Percentiles rank a stretch among this genome's conserved stretches.
phyloP scores from a whole-genome alignment of 768 basidiomycete species.

The Lactifluus subvellereus region DNA sequence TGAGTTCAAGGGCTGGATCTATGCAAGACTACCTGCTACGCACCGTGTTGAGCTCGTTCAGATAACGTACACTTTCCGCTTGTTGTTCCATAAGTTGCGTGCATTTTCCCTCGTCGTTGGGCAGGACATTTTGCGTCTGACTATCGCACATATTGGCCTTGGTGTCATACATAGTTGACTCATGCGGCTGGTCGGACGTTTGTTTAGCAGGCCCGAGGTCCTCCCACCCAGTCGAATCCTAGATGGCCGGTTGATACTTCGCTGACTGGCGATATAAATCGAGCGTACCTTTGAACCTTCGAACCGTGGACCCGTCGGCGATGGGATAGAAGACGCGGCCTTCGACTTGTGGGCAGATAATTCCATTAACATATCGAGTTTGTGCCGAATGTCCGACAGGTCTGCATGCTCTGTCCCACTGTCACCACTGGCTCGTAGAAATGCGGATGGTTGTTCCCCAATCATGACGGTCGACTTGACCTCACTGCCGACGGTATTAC shows the following conservation, averaged over 20 bases:
- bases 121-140: conserved; percentile 43
- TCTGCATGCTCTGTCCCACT: conserved; percentile 20
- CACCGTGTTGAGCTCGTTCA: conserved; percentile 71
- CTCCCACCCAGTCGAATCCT: not conserved
- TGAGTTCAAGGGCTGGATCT: not conserved
- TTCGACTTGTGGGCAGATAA: conserved; percentile 19
- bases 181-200: not conserved
- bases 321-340: not conserved
- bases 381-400: conserved; percentile 32
- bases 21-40: conserved; percentile 22
- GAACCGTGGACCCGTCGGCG: not conserved
- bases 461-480: not conserved
- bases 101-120: conserved; percentile 43
- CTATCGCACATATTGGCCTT: not conserved
- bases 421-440: conserved; percentile 20
- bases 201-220: not conserved
- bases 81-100: conserved; percentile 55
- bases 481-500: conserved; percentile 27
- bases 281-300: conserved; percentile 1
- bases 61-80: conserved; percentile 67
- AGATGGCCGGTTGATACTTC: not conserved
- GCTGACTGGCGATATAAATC: not conserved
- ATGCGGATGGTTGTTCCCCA: conserved; percentile 24
- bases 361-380: conserved; percentile 36
- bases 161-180: not conserved